These are phyloP conservation scores for Dendrothele bispora DNA, from an alignment of 768 basidiomycete species.

Conservation along the genomic window DNA sequence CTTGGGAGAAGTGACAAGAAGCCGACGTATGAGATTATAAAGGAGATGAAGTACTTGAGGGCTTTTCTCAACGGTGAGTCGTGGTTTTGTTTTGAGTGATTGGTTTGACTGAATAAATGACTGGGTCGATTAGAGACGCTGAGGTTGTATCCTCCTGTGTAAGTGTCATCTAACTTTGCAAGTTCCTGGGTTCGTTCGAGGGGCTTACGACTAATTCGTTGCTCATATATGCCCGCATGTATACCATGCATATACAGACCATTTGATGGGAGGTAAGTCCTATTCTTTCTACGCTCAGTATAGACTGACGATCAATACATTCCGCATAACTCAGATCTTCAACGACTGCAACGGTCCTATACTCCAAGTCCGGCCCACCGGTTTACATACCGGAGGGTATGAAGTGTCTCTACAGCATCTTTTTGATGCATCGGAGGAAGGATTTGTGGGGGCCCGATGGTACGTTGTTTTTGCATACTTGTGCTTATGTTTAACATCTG, in stretches of 20 bases:
- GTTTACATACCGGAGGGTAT: no score
- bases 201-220: no score
- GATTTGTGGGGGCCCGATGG: no score
- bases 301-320: not conserved
- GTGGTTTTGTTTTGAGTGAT: not conserved
- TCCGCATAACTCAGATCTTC: no score
- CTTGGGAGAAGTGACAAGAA: no score
- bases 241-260: slow-evolving; percentile 28
- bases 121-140: slow-evolving; percentile 15
- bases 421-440: no score
- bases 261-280: slow-evolving; percentile 28
- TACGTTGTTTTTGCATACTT: not conserved
- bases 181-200: not conserved
- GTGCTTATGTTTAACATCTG: not conserved
- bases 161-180: not conserved
- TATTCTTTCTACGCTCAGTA: slow-evolving; percentile 6
- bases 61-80: slow-evolving; percentile 43
- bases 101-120: not conserved
- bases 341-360: no score
- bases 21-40: no score
- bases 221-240: no score
- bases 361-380: no score
- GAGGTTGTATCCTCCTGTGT: slow-evolving; percentile 11
- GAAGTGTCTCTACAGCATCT: no score
- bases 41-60: no score